phyloP scores from a whole-genome alignment of 768 basidiomycete genomes.

The Hygrophoropsis aurantiaca region DNA sequence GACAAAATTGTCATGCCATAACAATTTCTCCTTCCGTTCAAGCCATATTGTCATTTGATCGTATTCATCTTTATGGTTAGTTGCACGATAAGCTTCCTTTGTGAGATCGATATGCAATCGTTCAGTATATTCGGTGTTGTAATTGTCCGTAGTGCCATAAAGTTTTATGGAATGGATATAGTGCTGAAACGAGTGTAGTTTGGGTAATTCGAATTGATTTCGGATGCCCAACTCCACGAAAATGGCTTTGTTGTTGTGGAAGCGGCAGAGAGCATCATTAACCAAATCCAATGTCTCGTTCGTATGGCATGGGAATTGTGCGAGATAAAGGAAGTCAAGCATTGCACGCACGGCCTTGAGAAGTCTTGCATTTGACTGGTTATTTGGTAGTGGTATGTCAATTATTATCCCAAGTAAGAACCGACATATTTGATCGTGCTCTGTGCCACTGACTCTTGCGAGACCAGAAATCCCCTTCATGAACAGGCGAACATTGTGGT shows the following conservation, averaged over 20 bases:
- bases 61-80: slow-evolving; percentile 37
- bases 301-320: slow-evolving; percentile 34
- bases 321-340: slow-evolving; percentile 39
- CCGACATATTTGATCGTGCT: slow-evolving; percentile 34
- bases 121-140: no score
- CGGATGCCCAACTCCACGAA: slow-evolving; percentile 33
- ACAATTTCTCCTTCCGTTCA: slow-evolving; percentile 31
- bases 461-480: slow-evolving; percentile 34
- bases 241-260: slow-evolving; percentile 35
- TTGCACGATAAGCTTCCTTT: no score
- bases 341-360: slow-evolving; percentile 23
- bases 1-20: slow-evolving; percentile 21
- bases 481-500: slow-evolving; percentile 33
- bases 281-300: slow-evolving; percentile 25
- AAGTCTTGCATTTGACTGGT: slow-evolving; percentile 1
- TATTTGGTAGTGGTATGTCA: slow-evolving; percentile 14
- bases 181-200: slow-evolving; percentile 39
- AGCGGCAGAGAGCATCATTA: slow-evolving; percentile 24
- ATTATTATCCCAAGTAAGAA: slow-evolving; percentile 31
- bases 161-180: slow-evolving; percentile 32
- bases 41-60: slow-evolving; percentile 41
- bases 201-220: slow-evolving; percentile 40
- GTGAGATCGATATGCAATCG: no score
- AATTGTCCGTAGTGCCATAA: no score
- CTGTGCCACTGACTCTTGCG: slow-evolving; percentile 30